These are phyloP conservation scores for Asterophora lycoperdoides DNA, from an alignment of 768 basidiomycete genomes.

Conservation along the genomic window DNA sequence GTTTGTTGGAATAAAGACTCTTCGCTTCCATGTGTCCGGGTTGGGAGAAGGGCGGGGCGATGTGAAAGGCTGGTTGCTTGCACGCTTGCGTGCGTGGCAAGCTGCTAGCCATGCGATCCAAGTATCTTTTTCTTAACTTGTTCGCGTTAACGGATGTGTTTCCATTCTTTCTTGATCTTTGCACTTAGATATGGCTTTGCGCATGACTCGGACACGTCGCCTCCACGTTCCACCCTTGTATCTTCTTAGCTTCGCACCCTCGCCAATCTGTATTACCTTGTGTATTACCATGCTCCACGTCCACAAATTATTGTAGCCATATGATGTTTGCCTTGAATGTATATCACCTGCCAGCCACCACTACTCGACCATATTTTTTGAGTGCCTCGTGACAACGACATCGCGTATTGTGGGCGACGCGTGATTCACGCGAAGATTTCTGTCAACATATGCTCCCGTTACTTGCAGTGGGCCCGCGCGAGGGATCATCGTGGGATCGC, in stretches of 20 bases:
- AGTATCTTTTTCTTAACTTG: conserved; percentile 1
- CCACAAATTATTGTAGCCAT: too few species aligned
- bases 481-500: too few species aligned
- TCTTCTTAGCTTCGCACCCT: neutral
- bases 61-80: conserved; percentile 24
- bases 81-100: conserved; percentile 16
- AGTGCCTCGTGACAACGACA: too few species aligned
- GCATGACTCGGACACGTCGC: too few species aligned
- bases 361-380: too few species aligned
- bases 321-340: too few species aligned
- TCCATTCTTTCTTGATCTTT: neutral
- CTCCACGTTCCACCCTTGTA: neutral
- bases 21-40: conserved; percentile 29
- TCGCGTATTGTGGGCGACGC: too few species aligned
- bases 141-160: neutral
- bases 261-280: neutral
- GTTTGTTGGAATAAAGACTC: conserved; percentile 11
- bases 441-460: too few species aligned
- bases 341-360: too few species aligned
- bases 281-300: too few species aligned
- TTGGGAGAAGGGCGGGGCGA: conserved; percentile 23
- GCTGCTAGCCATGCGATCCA: neutral
- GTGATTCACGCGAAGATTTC: too few species aligned
- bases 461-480: too few species aligned
- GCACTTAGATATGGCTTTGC: neutral